A percentile compares a stretch with the other conserved stretches of the same genome.
Conservation (phyloP, 2,329 filamentous ascomycete species). For the Penicillium digitatum region DNA sequence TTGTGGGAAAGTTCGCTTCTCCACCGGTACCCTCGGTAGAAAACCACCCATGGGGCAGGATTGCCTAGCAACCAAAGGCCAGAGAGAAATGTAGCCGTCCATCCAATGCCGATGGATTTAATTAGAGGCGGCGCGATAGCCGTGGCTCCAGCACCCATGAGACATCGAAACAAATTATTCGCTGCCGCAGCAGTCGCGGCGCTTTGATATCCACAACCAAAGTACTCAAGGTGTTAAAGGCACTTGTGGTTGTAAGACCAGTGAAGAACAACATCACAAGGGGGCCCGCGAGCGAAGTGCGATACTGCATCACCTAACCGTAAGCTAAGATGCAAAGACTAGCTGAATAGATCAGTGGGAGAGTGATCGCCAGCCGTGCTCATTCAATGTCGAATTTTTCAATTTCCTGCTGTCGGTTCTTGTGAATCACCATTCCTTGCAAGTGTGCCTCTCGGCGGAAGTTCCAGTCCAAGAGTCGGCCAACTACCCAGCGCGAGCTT, state of each 20-base stretch:
- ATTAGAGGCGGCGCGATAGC: constrained; percentile 22
- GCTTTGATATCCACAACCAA: constrained; percentile 42
- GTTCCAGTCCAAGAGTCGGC: constrained; percentile 62
- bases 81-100: constrained; percentile 24
- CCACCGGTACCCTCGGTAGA: constrained; percentile 18
- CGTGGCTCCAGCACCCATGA: constrained; percentile 24
- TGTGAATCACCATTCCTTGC: constrained; percentile 44
- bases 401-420: constrained; percentile 50
- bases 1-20: background rate
- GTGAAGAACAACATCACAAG: constrained; percentile 35
- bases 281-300: constrained; percentile 31
- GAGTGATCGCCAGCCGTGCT: constrained; percentile 32
- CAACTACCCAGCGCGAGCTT: constrained; percentile 28
- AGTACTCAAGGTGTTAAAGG: constrained; percentile 43
- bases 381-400: constrained; percentile 50
- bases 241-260: constrained; percentile 31
- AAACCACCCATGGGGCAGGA: constrained; percentile 21
- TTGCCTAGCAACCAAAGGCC: constrained; percentile 21
- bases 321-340: constrained; percentile 31
- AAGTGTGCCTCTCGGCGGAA: constrained; percentile 58
- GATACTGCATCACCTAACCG: constrained; percentile 38
- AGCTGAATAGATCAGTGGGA: constrained; percentile 31
- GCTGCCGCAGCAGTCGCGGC: constrained; percentile 23
- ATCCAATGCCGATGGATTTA: constrained; percentile 24
- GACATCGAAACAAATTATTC: constrained; percentile 23